Evolutionary conservation across 2,329 filamentous ascomycete genomes (phyloP).

Genomic region (Neoarthrinium moseri): DNA sequence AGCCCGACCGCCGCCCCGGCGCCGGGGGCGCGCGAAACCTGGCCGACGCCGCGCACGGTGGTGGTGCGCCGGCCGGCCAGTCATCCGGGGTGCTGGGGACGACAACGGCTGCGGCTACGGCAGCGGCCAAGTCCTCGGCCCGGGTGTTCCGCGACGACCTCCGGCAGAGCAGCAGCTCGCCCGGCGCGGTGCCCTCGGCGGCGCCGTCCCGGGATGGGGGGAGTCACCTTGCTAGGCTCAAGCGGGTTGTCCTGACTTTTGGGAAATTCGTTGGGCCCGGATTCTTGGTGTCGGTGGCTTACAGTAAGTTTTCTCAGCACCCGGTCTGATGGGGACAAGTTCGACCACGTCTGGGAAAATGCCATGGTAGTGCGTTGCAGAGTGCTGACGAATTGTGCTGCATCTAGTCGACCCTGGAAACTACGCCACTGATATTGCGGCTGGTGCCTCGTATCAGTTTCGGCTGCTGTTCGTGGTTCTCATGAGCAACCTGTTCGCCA

Average conservation of each 20-base stretch:
- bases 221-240: conserved; percentile 16
- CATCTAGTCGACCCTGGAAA: conserved; percentile 58
- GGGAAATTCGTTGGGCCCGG: conserved; percentile 64
- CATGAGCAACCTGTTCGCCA: conserved; percentile 68
- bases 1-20: conserved; percentile 14
- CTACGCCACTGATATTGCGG: conserved; percentile 69
- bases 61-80: conserved; percentile 17
- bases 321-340: too few species aligned
- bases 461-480: conserved; percentile 67
- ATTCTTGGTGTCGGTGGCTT: conserved; percentile 62
- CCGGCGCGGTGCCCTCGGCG: conserved; percentile 2
- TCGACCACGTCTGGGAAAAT: too few species aligned
- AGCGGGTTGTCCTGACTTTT: conserved; percentile 42
- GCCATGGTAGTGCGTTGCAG: too few species aligned
- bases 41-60: conserved; percentile 16
- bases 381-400: too few species aligned
- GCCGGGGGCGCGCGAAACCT: conserved; percentile 12
- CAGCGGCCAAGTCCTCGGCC: too few species aligned
- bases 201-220: conserved; percentile 7
- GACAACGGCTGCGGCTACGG: conserved; percentile 10
- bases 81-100: conserved; percentile 16
- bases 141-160: conserved; percentile 14
- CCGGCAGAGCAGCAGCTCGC: conserved; percentile 5
- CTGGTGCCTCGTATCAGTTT: conserved; percentile 65
- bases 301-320: conserved; percentile 40